A percentile compares a stretch with the other conserved stretches of the same genome.
Evolutionary conservation across 2,329 filamentous ascomycete species (phyloP).

Genomic region (Paecilomyces dactylethromorphus): DNA sequence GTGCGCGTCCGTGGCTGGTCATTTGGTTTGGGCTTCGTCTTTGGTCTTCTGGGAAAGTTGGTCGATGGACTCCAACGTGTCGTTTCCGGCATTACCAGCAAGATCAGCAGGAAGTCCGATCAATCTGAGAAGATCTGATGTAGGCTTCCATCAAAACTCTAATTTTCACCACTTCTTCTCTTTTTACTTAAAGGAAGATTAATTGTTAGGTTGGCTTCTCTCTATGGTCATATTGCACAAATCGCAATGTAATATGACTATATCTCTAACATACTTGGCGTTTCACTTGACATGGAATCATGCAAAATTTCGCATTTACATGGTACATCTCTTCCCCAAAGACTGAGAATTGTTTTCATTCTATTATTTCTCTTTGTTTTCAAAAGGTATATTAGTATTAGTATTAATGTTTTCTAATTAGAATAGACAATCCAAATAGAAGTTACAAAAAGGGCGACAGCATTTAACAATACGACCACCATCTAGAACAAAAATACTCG

Average conservation of each 20-base stretch:
- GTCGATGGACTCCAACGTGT: conserved; percentile 24
- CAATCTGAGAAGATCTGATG: conserved; percentile 7
- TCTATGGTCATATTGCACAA: neutral
- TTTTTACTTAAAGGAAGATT: neutral
- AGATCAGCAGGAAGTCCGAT: conserved; percentile 12
- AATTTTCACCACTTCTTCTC: neutral
- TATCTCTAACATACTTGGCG: neutral
- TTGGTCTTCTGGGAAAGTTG: conserved; percentile 41
- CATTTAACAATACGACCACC: neutral
- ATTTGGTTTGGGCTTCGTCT: conserved; percentile 60
- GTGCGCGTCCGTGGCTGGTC: conserved; percentile 64
- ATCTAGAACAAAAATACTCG: neutral
- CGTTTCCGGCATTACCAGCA: conserved; percentile 9
- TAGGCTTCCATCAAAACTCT: neutral
- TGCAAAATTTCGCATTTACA: neutral
- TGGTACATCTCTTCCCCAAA: neutral
- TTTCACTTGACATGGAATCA: neutral
- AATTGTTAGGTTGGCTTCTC: neutral
- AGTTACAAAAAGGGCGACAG: neutral
- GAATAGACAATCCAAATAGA: neutral
- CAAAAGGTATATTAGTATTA: neutral
- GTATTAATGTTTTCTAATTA: neutral
- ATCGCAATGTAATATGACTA: neutral
- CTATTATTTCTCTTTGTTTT: neutral
- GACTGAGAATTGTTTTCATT: neutral